These are phyloP conservation scores for Arthrobotrys entomopaga DNA, from an alignment of 2,329 filamentous ascomycete species.

Conservation along the genomic window DNA sequence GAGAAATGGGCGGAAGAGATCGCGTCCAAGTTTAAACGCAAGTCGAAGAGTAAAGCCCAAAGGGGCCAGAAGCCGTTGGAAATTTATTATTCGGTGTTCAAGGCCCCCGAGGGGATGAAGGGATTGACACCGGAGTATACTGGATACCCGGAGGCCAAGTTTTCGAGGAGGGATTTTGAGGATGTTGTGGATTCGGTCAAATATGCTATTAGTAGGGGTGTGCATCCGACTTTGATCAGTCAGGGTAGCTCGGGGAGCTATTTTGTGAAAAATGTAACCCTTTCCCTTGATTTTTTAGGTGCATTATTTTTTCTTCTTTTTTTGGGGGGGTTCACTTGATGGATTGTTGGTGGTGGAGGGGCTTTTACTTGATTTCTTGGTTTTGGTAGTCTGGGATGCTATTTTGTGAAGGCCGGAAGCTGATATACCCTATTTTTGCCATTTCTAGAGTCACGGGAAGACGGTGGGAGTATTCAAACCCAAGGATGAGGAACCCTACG, in stretches of 20 bases:
- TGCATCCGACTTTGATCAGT: constrained; percentile 94
- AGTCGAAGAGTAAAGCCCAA: constrained; percentile 26
- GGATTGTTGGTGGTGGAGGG: not conserved
- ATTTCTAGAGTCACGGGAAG: constrained; percentile 75
- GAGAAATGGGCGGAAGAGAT: constrained; percentile 99
- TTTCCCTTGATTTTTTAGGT: not conserved
- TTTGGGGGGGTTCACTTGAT: not conserved
- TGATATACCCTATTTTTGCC: not conserved
- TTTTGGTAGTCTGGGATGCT: no score
- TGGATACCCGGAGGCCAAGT: constrained; percentile 70
- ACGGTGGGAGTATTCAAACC: constrained; percentile 98
- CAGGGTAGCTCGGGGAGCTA: constrained; percentile 98
- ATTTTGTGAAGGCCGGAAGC: not conserved
- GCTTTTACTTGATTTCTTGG: no score
- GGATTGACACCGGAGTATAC: constrained; percentile 70
- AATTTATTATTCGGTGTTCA: constrained; percentile 97
- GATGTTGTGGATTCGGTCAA: constrained; percentile 89
- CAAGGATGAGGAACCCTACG: constrained; percentile 98
- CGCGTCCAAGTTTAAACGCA: constrained; percentile 86
- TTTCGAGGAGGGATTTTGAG: constrained; percentile 85
- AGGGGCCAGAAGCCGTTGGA: constrained; percentile 82
- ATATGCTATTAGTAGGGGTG: constrained; percentile 84
- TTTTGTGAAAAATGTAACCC: constrained; percentile 79
- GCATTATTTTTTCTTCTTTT: no score
- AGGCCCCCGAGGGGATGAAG: constrained; percentile 87